Evolutionary conservation across 352 stramenopile genomes (phyloP).

Genomic region (Phytophthora palmivora): DNA sequence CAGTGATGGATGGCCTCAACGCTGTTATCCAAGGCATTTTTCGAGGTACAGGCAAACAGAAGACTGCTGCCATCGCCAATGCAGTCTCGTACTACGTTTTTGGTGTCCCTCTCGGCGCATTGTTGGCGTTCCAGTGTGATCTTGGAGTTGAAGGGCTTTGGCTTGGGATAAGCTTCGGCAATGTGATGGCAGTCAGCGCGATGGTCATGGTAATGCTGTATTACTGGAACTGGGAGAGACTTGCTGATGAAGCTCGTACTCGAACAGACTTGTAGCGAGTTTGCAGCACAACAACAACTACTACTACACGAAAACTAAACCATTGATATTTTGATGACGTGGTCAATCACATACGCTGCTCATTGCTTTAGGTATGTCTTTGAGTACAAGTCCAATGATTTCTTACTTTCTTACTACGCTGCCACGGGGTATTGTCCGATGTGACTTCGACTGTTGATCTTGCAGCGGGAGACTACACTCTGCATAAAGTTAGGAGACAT

Average conservation of each 20-base stretch:
- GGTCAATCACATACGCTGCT: too few relatives aligned
- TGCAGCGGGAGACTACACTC: conserved; percentile 1
- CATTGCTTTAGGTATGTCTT: too few relatives aligned
- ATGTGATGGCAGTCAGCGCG: conserved; percentile 3
- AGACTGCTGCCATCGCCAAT: conserved; percentile 55
- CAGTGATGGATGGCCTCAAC: conserved; percentile 57
- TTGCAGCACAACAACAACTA: too few relatives aligned
- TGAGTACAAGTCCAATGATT: too few relatives aligned
- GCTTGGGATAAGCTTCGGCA: conserved; percentile 47
- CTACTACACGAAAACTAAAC: neutral
- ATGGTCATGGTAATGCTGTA: conserved; percentile 1
- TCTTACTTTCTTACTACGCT: too few relatives aligned
- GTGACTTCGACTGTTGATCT: neutral
- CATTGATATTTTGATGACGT: too few relatives aligned
- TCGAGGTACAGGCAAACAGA: conserved; percentile 59
- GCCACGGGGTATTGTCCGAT: neutral
- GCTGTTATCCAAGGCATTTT: conserved; percentile 66
- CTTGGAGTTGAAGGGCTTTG: conserved; percentile 58
- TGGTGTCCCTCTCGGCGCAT: conserved; percentile 59
- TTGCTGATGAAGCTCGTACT: conserved; percentile 18
- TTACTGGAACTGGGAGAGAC: conserved; percentile 10
- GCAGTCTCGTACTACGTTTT: conserved; percentile 71
- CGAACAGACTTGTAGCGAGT: conserved; percentile 5
- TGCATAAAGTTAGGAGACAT: neutral
- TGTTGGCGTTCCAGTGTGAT: conserved; percentile 40